Conservation (phyloP, 2,329 filamentous ascomycete genomes). For the Leptographium radiaticola region DNA sequence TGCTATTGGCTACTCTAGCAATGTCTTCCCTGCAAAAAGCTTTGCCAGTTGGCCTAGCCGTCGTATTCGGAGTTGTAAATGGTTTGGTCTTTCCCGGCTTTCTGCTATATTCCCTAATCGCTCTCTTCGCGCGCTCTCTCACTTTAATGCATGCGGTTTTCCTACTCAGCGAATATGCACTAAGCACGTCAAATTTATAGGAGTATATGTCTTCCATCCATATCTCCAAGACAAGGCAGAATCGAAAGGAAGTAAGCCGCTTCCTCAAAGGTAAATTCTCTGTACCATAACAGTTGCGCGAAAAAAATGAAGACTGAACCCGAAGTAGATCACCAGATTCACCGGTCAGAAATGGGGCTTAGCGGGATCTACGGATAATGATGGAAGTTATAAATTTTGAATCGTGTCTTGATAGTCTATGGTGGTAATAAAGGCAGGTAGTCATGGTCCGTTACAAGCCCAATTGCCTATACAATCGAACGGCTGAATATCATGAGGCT, state of each 20-base stretch:
- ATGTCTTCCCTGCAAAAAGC: slow-evolving; percentile 9
- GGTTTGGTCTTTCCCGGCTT: slow-evolving; percentile 10
- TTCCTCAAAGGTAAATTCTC: background rate
- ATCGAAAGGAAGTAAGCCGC: background rate
- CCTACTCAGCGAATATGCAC: background rate
- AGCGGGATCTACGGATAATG: no score
- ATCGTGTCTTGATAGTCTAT: no score
- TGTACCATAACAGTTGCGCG: background rate
- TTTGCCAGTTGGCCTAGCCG: slow-evolving; percentile 16
- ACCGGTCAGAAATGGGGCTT: background rate
- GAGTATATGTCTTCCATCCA: slow-evolving; percentile 11
- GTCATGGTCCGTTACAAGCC: no score
- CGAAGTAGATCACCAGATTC: background rate
- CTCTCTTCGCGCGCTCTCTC: no score
- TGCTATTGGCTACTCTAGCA: background rate
- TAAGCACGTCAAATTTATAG: background rate
- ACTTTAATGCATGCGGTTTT: background rate
- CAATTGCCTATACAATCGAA: no score
- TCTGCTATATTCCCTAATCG: background rate
- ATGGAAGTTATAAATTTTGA: background rate
- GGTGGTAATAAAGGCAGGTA: no score
- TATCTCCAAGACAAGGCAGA: slow-evolving; percentile 5
- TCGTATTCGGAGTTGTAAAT: slow-evolving; percentile 19
- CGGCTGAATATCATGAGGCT: no score
- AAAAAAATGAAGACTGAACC: background rate